phyloP scores from a whole-genome alignment of 495 filamentous ascomycete species.

The Talaromyces stipitatus region DNA sequence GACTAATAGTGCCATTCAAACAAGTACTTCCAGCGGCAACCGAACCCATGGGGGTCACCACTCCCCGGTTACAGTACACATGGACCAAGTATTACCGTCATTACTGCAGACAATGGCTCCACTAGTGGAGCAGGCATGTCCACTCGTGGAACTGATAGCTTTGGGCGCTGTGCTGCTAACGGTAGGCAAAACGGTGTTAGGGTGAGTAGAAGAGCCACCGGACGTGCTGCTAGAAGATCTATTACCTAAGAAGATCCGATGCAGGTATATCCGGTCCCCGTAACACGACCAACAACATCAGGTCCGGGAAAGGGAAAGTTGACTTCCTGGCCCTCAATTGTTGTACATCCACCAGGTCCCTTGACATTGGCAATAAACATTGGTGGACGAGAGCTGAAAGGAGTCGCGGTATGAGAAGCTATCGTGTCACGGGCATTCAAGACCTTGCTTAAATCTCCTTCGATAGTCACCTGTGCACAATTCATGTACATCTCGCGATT shows the following conservation, averaged over 20 bases:
- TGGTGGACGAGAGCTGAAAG: slow-evolving; percentile 54
- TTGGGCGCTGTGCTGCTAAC: slow-evolving; percentile 2
- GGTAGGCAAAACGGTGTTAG: neutral
- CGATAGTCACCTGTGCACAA: slow-evolving; percentile 67
- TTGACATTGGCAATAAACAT: slow-evolving; percentile 69
- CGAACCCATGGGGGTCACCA: slow-evolving; percentile 28
- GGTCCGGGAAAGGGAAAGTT: slow-evolving; percentile 60
- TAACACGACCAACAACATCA: slow-evolving; percentile 40
- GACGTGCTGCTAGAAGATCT: slow-evolving; percentile 3
- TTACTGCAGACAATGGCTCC: slow-evolving; percentile 30
- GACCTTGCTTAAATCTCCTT: slow-evolving; percentile 36
- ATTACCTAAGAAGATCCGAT: slow-evolving; percentile 17
- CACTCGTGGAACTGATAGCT: slow-evolving; percentile 3
- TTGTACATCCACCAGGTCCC: slow-evolving; percentile 41
- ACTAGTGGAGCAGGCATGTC: slow-evolving; percentile 14
- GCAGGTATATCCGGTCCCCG: slow-evolving; percentile 23
- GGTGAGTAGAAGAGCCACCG: neutral
- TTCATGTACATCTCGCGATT: slow-evolving; percentile 96
- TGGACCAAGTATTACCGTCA: slow-evolving; percentile 29
- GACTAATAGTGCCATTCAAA: slow-evolving; percentile 24
- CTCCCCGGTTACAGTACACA: slow-evolving; percentile 29
- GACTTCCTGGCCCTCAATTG: slow-evolving; percentile 44
- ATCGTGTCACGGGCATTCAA: slow-evolving; percentile 8
- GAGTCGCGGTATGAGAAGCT: slow-evolving; percentile 16
- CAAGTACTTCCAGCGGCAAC: slow-evolving; percentile 34